Percentiles rank a stretch among this genome's conserved stretches.
Evolutionary conservation across 1,284 basidiomycete genomes (phyloP).

Genomic region (Albatrellus sp.): DNA sequence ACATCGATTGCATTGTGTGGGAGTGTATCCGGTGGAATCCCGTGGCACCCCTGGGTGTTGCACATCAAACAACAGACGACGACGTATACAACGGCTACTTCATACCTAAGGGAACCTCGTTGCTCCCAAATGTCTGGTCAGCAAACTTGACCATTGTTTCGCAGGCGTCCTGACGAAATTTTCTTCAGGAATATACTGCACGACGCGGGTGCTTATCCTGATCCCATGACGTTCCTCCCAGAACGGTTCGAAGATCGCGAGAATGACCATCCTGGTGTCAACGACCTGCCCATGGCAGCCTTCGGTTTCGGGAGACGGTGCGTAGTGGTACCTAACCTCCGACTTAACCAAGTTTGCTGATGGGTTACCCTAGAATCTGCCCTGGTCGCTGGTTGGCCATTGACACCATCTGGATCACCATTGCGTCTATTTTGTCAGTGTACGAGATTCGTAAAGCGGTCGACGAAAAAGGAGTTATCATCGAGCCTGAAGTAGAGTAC

Average conservation of each 20-base stretch:
- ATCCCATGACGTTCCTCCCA: slow-evolving; percentile 1
- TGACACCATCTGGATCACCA: background rate
- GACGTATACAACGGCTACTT: slow-evolving; percentile 24
- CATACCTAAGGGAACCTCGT: slow-evolving; percentile 20
- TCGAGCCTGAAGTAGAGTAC: background rate
- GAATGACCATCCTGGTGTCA: background rate
- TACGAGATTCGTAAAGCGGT: background rate
- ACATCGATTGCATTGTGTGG: slow-evolving; percentile 24
- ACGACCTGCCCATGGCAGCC: background rate
- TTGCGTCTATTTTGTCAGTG: background rate
- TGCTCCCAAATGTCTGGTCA: slow-evolving; percentile 15
- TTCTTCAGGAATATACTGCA: slow-evolving; percentile 1
- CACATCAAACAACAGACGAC: background rate
- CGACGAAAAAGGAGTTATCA: background rate
- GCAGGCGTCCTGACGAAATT: too few species aligned
- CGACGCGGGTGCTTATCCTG: background rate
- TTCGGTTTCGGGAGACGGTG: slow-evolving; percentile 4
- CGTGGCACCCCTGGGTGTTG: slow-evolving; percentile 11
- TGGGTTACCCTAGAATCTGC: background rate
- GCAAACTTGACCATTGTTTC: background rate
- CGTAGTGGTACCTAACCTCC: background rate
- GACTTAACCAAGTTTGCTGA: background rate
- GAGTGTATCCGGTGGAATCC: slow-evolving; percentile 28
- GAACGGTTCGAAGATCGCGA: background rate
- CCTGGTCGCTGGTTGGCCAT: background rate